Conservation (phyloP, 2,329 filamentous ascomycete genomes). For the Epichloe sylvatica region DNA sequence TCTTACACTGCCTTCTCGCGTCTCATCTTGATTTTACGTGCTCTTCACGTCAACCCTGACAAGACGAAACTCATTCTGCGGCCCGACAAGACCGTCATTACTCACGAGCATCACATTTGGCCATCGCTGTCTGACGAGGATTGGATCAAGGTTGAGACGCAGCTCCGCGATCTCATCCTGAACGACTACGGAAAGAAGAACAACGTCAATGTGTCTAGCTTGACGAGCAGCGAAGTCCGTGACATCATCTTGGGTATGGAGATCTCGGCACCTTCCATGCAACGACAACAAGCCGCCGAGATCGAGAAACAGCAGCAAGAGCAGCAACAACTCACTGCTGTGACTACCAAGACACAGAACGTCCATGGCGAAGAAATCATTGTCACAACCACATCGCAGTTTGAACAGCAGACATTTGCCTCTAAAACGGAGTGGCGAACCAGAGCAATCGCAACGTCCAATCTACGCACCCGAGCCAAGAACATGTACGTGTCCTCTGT, state of each 20-base stretch:
- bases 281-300: constrained; percentile 94
- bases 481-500: constrained; percentile 98
- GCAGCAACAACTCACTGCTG: constrained; percentile 88
- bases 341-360: constrained; percentile 97
- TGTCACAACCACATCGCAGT: constrained; percentile 94
- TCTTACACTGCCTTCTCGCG: constrained; percentile 98
- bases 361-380: constrained; percentile 95
- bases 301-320: constrained; percentile 99
- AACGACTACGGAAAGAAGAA: constrained; percentile 99
- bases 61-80: constrained; percentile 93
- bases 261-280: constrained; percentile 93
- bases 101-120: constrained; percentile 98
- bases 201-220: constrained; percentile 94
- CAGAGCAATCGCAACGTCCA: constrained; percentile 88
- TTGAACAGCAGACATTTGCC: constrained; percentile 93
- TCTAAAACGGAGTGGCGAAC: constrained; percentile 99
- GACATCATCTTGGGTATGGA: constrained; percentile 99
- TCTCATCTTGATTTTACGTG: constrained; percentile 81
- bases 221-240: constrained; percentile 92
- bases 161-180: constrained; percentile 85
- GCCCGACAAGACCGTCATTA: constrained; percentile 96
- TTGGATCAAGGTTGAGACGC: constrained; percentile 99
- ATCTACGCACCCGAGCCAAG: constrained; percentile 83
- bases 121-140: constrained; percentile 86
- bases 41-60: constrained; percentile 92